Evolutionary conservation across 805 yeast species (phyloP).

Genomic region (Ascoidea rubescens): DNA sequence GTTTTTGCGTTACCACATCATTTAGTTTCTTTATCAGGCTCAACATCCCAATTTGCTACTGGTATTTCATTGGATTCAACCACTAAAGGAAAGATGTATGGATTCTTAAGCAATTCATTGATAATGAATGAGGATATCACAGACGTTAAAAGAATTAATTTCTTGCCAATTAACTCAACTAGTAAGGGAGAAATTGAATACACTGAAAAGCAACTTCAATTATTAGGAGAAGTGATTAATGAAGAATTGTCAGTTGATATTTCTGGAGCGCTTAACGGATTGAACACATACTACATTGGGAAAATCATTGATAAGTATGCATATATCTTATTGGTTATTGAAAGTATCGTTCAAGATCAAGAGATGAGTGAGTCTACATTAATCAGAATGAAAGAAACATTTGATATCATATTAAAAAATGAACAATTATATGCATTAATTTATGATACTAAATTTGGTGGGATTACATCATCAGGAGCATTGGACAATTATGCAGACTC

Average conservation of each 20-base stretch:
- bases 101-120: conserved; percentile 26
- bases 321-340: conserved; percentile 35
- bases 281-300: conserved; percentile 38
- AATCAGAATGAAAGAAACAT: conserved; percentile 26
- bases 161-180: conserved; percentile 14
- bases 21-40: conserved; percentile 19
- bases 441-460: conserved; percentile 42
- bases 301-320: conserved; percentile 44
- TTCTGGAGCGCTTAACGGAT: conserved; percentile 21
- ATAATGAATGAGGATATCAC: conserved; percentile 26
- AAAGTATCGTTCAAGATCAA: conserved; percentile 32
- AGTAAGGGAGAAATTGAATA: conserved; percentile 18
- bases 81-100: conserved; percentile 37
- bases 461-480: conserved; percentile 39
- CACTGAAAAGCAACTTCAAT: conserved; percentile 26
- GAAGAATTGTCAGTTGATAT: conserved; percentile 34
- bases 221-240: conserved; percentile 31
- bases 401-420: conserved; percentile 25
- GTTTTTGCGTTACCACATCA: conserved; percentile 43
- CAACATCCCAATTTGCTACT: conserved; percentile 19
- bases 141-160: conserved; percentile 28
- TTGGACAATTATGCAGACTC: conserved; percentile 22
- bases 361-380: conserved; percentile 23
- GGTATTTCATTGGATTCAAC: conserved; percentile 30
- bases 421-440: conserved; percentile 33